Evolutionary conservation across 2,329 filamentous ascomycete genomes (phyloP), one percentile per base, ranked within the genome.

Genomic region (Fusarium sp.): DNA sequence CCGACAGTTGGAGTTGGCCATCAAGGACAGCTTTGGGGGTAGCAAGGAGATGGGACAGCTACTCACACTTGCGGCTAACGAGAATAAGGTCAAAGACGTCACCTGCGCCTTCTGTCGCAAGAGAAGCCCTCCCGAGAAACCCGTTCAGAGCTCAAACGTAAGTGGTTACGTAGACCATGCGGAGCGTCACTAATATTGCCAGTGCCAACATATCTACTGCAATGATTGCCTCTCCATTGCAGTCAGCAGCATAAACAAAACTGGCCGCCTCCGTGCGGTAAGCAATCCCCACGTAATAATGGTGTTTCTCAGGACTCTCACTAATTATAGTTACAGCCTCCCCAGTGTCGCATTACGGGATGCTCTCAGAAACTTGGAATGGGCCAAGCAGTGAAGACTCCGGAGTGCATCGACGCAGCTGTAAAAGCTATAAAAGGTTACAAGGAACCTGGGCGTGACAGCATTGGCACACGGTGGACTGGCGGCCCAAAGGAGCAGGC

Each of bases 201-300:
- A 82, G 82, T 84, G 83, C 33, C 63, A 69, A 0, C 82, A 85
- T 52, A 28, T 79, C 2, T 82, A 79, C 40, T 84, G 83, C 60
- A 2, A 4, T 0, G 5, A 7, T 0, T 84, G 82, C 40, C 44
- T 80, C 5, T 2, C 23, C 3, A 32, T 28, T 6, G 28, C 33
- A 12, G 2, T 59, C 12, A 33, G 13, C 2, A 2, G 21, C 19
- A 4, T 4, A 6, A 43, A 9, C 11, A 60, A 64, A 18, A 3
- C 6, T 0, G 52, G 18, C 4, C 23, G 33, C n/a, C 3, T 16
- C 3, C 10, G 13, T 23, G 32, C 4, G n/a, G 59, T 46, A 28
- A 16, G 42, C 5, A 5, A 18, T 2, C 13, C 1, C 21, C 10
- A 33, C 10, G 12, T 1, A 9, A 37, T 19, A 10, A 37, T 40